Evolutionary conservation across 2,329 filamentous ascomycete genomes (phyloP), one percentile per base, ranked within the genome.

Genomic region (Lecanicillium sp.): DNA sequence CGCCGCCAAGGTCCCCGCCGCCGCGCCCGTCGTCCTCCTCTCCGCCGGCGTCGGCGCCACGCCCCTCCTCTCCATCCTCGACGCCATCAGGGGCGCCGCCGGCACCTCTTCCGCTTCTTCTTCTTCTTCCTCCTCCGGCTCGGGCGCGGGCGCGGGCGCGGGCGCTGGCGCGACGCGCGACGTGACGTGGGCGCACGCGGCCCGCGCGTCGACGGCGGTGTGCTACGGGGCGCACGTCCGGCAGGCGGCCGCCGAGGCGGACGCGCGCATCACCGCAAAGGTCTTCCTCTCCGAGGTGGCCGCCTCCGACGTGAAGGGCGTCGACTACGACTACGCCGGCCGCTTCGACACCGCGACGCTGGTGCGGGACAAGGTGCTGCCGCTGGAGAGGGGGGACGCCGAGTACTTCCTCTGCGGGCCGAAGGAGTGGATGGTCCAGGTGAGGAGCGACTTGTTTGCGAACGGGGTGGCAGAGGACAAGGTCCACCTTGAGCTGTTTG

Each of bases 321-420:
- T 68, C 2, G 72, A 85, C 55, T 86, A 81, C 61, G 64, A 82
- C 46, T 69, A 78, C 55, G 64, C 66, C 4, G 77, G 82, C 4
- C 71, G 78, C 4, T 63, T 86, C 19, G 71, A 79, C 50, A 57
- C 89, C 12, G 62, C 66, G 29, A 71, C 69, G 50, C 58, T 86
- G 32, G 70, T 77, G 49, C 60, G 61, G 8, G 65, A 73, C 14
- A 58, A 62, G 0, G 67, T 75, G 36, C 64, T 89, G 24, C 78
- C 73, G 53, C 58, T 81, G 3, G 66, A 69, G 14, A 67, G 84
- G 54, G 41, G 61, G 1, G 62, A 63, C 39, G 71, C 85, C 0
- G 68, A 79, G 55, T 90, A 87, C 61, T 88, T 78, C 56, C 63
- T 86, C 37, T 89, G 86, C 58, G 86, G 85, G 0, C 84, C 85